These are phyloP conservation scores for Tephrocybe sp. DNA, from an alignment of 768 basidiomycete species.

Conservation along the genomic window DNA sequence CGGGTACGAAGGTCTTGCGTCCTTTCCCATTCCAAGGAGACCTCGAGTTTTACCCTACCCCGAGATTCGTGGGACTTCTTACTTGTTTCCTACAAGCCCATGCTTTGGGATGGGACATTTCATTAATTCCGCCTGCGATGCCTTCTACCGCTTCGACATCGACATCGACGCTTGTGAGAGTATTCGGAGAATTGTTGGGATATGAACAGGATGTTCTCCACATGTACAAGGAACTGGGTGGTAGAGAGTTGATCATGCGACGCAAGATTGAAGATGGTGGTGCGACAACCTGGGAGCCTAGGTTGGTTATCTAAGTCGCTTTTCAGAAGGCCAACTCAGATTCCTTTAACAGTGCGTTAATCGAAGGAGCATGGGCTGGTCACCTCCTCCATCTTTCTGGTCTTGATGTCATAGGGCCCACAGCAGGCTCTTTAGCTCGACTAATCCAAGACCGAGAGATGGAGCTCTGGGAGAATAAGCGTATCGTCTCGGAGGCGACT, in stretches of 20 bases:
- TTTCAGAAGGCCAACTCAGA: neutral
- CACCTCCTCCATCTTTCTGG: constrained; percentile 57
- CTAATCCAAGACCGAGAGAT: constrained; percentile 59
- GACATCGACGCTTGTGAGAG: constrained; percentile 51
- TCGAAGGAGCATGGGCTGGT: constrained; percentile 59
- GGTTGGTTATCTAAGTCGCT: constrained; percentile 31
- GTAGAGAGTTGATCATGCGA: constrained; percentile 63
- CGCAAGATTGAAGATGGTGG: constrained; percentile 55
- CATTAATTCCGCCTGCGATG: constrained; percentile 53
- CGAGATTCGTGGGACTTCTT: constrained; percentile 53
- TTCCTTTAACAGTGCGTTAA: constrained; percentile 23
- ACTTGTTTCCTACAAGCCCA: constrained; percentile 62
- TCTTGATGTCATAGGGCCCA: constrained; percentile 62
- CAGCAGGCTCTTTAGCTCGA: constrained; percentile 59
- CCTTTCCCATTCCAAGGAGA: constrained; percentile 41
- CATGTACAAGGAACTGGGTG: constrained; percentile 68
- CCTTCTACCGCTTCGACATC: constrained; percentile 63
- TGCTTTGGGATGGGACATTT: constrained; percentile 64
- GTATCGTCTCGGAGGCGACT: constrained; percentile 50
- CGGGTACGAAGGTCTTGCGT: constrained; percentile 43
- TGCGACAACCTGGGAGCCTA: constrained; percentile 59
- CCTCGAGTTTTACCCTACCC: constrained; percentile 42
- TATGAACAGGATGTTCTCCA: constrained; percentile 60
- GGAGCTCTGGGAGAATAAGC: constrained; percentile 63
- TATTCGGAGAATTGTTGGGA: constrained; percentile 55